Evolutionary conservation across 75 land plant genomes (phyloP), one percentile per base, ranked within the genome.

Genomic region (Larix kaempferi): DNA sequence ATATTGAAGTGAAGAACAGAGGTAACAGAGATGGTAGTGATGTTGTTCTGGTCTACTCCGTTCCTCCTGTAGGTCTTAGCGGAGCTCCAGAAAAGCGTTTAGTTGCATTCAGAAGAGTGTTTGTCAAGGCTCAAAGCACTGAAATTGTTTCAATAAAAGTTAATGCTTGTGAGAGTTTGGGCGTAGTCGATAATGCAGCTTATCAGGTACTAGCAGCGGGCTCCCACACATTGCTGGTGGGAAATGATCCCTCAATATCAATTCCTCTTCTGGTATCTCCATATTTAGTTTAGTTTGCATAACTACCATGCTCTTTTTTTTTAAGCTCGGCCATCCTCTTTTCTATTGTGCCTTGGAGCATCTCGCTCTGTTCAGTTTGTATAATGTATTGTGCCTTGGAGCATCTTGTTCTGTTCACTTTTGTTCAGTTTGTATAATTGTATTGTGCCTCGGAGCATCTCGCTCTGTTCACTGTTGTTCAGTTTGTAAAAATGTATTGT

Each of bases 81-180:
- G 85, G 74, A 2, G 76, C 81, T 44, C 85, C 85, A 4, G 22
- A 73, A n/a, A 85, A 85, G 81, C 83, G 83, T 60, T 71, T 88
- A 73, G 80, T 85, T 63, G 69, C 49, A 22, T 87, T 80, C 77
- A 14, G 39, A 71, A 87, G 86, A 33, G 88, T 87, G 52, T 71
- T 63, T 57, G 69, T 86, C 55, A 71, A 59, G 29, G 78, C 80
- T 27, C 61, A 67, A 1, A 35, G 29, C 8, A 67, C 21, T 8
- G 19, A 26, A n/a, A 59, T 7, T 35, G 86, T 78, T 27, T 60
- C 27, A 74, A 78, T 81, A 15, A 1, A 15, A 1, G 16, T 84
- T 5, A 65, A 84, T 33, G 80, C 56, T 21, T 84, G 85, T 37
- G 64, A 84, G 27, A 77, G 79, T 60, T 80, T 84, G 57, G 57